A percentile compares a stretch with the other conserved stretches of the same genome.
phyloP scores from a whole-genome alignment of 108 stramenopile genomes.

The Nitzschia palea region DNA sequence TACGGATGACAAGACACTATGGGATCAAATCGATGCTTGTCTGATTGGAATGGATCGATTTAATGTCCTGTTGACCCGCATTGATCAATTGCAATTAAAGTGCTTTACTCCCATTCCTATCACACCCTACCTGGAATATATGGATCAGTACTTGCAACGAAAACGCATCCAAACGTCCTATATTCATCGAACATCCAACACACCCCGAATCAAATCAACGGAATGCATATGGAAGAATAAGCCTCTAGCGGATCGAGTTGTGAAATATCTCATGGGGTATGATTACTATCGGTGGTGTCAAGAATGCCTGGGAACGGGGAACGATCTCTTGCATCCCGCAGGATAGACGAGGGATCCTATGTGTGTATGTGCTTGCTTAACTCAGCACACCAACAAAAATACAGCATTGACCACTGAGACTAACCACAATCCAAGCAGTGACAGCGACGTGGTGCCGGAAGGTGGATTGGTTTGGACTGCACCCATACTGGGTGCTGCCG shows the following conservation, averaged over 20 bases:
- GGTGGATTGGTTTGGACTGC: too few relatives aligned
- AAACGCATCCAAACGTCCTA: not conserved
- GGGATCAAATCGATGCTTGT: not conserved
- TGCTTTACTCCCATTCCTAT: slow-evolving; percentile 2
- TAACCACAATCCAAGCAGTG: too few relatives aligned
- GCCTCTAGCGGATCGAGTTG: not conserved
- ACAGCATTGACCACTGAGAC: too few relatives aligned
- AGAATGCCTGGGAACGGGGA: slow-evolving; percentile 7
- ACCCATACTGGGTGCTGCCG: too few relatives aligned
- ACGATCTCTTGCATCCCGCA: slow-evolving; percentile 27
- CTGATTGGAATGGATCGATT: not conserved
- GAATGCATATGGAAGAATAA: slow-evolving; percentile 10
- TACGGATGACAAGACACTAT: not conserved
- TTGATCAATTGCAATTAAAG: not conserved
- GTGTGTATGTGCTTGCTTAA: too few relatives aligned
- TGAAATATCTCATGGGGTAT: slow-evolving; percentile 12
- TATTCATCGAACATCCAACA: not conserved
- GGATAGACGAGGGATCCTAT: too few relatives aligned
- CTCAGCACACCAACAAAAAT: too few relatives aligned
- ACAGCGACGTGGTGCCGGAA: too few relatives aligned
- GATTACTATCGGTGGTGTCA: slow-evolving; percentile 32
- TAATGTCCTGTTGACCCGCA: not conserved
- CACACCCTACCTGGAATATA: not conserved
- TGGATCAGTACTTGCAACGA: slow-evolving; percentile 1
- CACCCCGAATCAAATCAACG: not conserved